Evolutionary conservation across 306 rosid genomes (phyloP).

Genomic region (Lotus japonicus): DNA sequence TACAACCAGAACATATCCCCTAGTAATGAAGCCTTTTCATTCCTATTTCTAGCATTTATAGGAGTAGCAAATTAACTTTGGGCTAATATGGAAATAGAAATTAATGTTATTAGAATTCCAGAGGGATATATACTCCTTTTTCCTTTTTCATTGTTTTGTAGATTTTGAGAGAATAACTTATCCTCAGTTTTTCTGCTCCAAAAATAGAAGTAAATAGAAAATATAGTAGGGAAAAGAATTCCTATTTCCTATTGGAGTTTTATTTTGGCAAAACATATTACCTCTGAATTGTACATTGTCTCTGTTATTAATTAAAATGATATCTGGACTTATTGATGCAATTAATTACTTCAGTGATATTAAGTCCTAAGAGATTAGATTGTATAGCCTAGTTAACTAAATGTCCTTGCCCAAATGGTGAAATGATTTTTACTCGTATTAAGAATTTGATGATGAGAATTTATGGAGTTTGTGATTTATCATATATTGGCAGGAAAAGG

Average conservation of each 20-base stretch:
- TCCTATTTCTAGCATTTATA: not conserved
- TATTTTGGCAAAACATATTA: not conserved
- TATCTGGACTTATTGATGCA: not conserved
- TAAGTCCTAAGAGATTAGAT: slow-evolving; percentile 15
- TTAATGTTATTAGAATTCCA: not conserved
- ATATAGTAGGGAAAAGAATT: not conserved
- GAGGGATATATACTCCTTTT: not conserved
- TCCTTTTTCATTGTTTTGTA: not conserved
- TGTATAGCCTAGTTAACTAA: slow-evolving; percentile 11
- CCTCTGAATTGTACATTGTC: not conserved
- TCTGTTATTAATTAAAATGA: not conserved
- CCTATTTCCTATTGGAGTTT: too few species aligned
- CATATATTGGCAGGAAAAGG: slow-evolving; percentile 55
- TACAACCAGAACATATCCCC: not conserved
- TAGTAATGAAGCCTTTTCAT: not conserved
- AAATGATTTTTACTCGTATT: slow-evolving; percentile 2
- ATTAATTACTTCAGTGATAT: not conserved
- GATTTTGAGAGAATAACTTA: not conserved
- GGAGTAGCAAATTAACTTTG: not conserved
- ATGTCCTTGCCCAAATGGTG: slow-evolving; percentile 3
- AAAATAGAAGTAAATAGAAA: not conserved
- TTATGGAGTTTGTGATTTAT: slow-evolving; percentile 18
- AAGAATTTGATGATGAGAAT: slow-evolving; percentile 3
- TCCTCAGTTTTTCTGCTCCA: not conserved
- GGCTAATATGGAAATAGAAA: not conserved